Evolutionary conservation across 176 grass and related monocot genomes (phyloP), one percentile per base, ranked within the genome.

Genomic region (Tillandsia fasciculata): DNA sequence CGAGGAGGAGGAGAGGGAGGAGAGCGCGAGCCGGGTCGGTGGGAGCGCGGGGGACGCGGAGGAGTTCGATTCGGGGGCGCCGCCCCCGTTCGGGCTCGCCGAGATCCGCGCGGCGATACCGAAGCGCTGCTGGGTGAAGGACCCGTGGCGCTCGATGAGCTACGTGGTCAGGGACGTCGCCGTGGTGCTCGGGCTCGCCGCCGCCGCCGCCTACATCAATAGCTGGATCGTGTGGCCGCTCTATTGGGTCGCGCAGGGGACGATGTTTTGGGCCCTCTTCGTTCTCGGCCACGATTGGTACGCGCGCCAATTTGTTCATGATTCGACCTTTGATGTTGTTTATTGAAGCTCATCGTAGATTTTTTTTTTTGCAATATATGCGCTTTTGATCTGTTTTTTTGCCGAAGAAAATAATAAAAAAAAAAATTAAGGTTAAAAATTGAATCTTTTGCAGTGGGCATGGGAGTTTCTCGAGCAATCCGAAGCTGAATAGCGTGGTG

Each of bases 241-340:
- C 68, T 96, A 96, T 78, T 96, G 92, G 92, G 78, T 84, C 68
- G 88, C 92, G 18, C 92, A 96, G 79, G 92, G 92, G 8, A 96
- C 92, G 73, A 89, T 96, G 92, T 96, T 96, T 79, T 96, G 92
- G 92, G 92, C 88, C 56, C 80, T 96, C 69, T 96, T 96, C 80
- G 92, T 96, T 77, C 88, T 96, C 24, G 92, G 92, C 7, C 92
- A 96, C 49, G 92, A 96, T 82, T 96, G 92, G 92, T 96, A 84
- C 53, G 64, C 18, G 22, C 22, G 22, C 4, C 33, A 17, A 22
- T 61, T 61, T 61, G 15, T 61, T 26, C 9, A 49, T 13, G 14
- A 54, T 29, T 64, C 74, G 11, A 12, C 8, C n/a, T 61, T 23
- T 71, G 69, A 12, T 20, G 12, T 66, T 9, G n/a, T 42, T 22